Evolutionary conservation across 2,329 filamentous ascomycete genomes (phyloP).

Genomic region (Colletotrichum horii): DNA sequence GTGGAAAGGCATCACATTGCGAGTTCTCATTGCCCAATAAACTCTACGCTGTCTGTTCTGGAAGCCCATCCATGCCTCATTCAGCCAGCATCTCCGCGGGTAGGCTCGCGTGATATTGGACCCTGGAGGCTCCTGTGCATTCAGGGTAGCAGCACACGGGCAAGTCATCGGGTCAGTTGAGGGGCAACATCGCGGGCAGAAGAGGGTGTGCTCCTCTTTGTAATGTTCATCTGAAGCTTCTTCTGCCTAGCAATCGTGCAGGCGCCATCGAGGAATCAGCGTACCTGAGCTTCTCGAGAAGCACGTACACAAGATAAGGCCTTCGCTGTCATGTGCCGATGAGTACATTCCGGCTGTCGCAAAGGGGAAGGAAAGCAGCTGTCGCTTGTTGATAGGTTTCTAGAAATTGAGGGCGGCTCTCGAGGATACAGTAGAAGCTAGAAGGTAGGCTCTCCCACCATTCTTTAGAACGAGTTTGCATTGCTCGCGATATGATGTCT

Average conservation of each 20-base stretch:
- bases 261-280: neutral
- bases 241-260: neutral
- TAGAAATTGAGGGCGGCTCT: neutral
- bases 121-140: neutral
- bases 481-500: neutral
- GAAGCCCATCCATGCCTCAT: neutral
- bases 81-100: neutral
- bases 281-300: neutral
- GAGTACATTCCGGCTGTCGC: neutral
- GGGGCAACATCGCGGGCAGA: neutral
- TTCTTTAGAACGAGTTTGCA: neutral
- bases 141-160: neutral
- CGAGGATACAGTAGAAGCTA: neutral
- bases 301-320: neutral
- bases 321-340: neutral
- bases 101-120: conserved; percentile 1
- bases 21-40: neutral
- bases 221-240: conserved; percentile 11
- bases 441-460: neutral
- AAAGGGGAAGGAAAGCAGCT: neutral
- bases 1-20: neutral
- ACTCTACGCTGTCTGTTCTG: neutral
- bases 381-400: neutral
- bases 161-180: neutral
- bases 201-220: neutral